Base-by-base conservation (phyloP, 2,329 filamentous ascomycete genomes). In the Thermoascus crustaceus region DNA sequence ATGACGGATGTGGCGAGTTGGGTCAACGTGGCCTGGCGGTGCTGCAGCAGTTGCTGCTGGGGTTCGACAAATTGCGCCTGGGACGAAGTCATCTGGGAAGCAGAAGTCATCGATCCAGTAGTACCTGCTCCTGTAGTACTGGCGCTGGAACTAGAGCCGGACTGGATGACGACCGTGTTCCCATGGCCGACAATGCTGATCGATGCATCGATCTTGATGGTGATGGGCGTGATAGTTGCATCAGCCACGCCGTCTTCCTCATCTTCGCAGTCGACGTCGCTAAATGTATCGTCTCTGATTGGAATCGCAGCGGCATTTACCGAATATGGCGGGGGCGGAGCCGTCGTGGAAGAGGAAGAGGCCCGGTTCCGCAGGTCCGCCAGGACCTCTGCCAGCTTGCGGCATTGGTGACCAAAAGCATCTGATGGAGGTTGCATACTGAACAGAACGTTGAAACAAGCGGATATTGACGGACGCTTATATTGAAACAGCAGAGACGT, bases 181-280 rank as follows among this genome's bases (percentile, higher is more conserved):
- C 39, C 48, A 35, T 57, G 45, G 10, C 60, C 60, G 7, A 45
- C 39, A 10, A 63, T 44, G 18, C 38, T 48, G 39, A 62, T 58
- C 4, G 57, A 61, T 6, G 49, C 48, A 36, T 63, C 56, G 29
- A 64, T 53, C 23, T 51, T 49, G 36, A 63, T 57, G 7, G 43
- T 49, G 23, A 61, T 48, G 5, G 47, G 43, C 9, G 32, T 18
- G n/a, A 41, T 27, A 19, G 34, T 23, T 7, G 21, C 9, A 6
- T 30, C 29, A 5, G 5, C 10, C 16, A 22, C 26, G n/a, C n/a
- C n/a, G 10, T 40, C 35, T 2, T 52, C 46, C 10, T 45, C 42
- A n/a, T 47, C 43, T 3, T 47, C 38, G 18, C 34, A 30, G 4
- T 46, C 24, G n/a, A 39, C 39, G 7, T 42, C 41, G 9, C 30